Conservation (phyloP, 2,329 filamentous ascomycete genomes). For the Fusarium bulbicola region DNA sequence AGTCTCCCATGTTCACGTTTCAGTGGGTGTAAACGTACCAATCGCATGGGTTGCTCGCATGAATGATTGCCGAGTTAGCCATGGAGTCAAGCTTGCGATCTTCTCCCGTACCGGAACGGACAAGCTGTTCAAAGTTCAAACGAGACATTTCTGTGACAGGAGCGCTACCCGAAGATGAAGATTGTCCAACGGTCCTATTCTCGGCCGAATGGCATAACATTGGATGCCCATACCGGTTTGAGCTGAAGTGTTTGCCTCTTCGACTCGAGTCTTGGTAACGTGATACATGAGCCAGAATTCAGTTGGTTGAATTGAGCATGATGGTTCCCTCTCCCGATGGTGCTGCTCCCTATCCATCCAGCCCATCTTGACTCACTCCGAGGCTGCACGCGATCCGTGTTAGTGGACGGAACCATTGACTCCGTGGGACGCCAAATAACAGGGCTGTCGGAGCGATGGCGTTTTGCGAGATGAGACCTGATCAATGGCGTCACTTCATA, state of each 20-base stretch:
- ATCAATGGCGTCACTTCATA: conserved; percentile 9
- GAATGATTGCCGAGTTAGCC: conserved; percentile 18
- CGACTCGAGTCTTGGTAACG: background rate
- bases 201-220: conserved; percentile 24
- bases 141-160: conserved; percentile 10
- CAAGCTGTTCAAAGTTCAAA: background rate
- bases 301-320: background rate
- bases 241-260: background rate
- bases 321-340: background rate
- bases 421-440: conserved; percentile 10
- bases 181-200: conserved; percentile 36
- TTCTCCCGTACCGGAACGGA: background rate
- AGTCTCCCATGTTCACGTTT: conserved; percentile 7
- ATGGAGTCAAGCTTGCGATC: conserved; percentile 12
- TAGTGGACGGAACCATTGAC: conserved; percentile 10
- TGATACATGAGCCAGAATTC: background rate
- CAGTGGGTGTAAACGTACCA: conserved; percentile 6
- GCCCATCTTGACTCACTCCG: background rate
- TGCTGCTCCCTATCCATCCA: background rate
- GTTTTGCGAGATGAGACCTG: background rate
- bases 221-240: conserved; percentile 1
- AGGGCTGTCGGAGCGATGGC: conserved; percentile 1
- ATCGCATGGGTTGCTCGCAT: conserved; percentile 15
- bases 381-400: conserved; percentile 16
- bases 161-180: conserved; percentile 19